Base-by-base conservation (phyloP, 2,329 filamentous ascomycete genomes). In the Cladosporium phlei region DNA sequence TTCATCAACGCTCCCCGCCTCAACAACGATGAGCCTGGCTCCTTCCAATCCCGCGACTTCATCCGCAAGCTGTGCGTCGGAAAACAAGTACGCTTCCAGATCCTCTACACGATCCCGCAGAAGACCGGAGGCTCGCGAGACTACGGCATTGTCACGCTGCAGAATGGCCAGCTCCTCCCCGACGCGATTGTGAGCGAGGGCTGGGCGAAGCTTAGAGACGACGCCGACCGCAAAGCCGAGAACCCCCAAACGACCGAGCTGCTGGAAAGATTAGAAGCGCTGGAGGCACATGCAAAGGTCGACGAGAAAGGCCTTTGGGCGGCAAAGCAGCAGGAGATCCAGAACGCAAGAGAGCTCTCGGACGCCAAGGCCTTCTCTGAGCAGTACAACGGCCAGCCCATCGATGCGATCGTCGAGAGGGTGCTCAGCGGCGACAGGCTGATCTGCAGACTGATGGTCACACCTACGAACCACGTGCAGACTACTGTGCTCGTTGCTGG, bases 41-140 rank as follows among this genome's bases (percentile, higher is more conserved):
- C 88, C 49, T 98, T 96, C 69, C 85, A 93, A 69, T 95, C 93
- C 50, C 88, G 93, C 63, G 93, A 98, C 69, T 93, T 86, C 66
- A 79, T 98, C 52, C 86, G 93, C 61, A 83, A 85, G 56, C 75
- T 90, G 42, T 77, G 85, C 30, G 85, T 97, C 47, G 91, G 91
- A 63, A 95, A 95, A 69, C 78, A 83, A 21, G 76, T 98, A 52
- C 83, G 90, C 58, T 95, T 91, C 74, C 81, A 82, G 50, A 77
- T 95, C 33, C 77, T 90, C 44, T 97, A 98, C 72, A 87, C 85
- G 50, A 85, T 97, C 50, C 89, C 91, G 12, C 85, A 82, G 46
- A 64, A 66, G 55, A 51, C 50, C 4, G 61, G 61, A 10, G 78
- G 77, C 52, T 73, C 69, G 39, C 84, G 89, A 56, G 91, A 98